phyloP scores from a whole-genome alignment of 1,284 basidiomycete genomes.

The Ganoderma lucidum region DNA sequence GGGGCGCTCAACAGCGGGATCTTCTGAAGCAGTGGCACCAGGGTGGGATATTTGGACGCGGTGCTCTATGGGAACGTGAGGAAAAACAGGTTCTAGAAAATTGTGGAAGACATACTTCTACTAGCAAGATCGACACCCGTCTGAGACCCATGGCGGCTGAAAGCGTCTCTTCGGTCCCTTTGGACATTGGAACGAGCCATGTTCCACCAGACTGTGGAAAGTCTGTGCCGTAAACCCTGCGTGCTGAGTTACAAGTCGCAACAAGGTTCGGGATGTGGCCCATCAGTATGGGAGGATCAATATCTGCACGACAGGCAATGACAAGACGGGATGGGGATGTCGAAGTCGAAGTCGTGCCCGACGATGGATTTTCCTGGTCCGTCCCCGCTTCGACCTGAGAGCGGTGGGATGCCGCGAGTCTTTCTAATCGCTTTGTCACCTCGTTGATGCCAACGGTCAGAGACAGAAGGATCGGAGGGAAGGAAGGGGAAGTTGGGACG shows the following conservation, averaged over 20 bases:
- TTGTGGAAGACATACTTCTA: slow-evolving; percentile 55
- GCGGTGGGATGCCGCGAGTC: slow-evolving; percentile 53
- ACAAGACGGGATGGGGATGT: slow-evolving; percentile 47
- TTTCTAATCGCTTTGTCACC: slow-evolving; percentile 80
- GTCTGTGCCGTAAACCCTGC: slow-evolving; percentile 7
- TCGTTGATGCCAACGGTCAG: slow-evolving; percentile 79
- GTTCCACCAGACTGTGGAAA: slow-evolving; percentile 41
- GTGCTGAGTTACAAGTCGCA: slow-evolving; percentile 70
- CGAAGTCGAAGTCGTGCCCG: background rate
- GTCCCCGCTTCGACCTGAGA: background rate
- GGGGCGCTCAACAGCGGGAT: slow-evolving; percentile 63
- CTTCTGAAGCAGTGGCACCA: slow-evolving; percentile 53
- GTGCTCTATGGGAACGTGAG: slow-evolving; percentile 40
- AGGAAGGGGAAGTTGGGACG: slow-evolving; percentile 16
- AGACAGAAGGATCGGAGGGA: slow-evolving; percentile 55
- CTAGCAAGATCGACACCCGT: slow-evolving; percentile 72
- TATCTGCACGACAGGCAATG: slow-evolving; percentile 75
- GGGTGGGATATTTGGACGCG: slow-evolving; percentile 47
- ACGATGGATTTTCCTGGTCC: background rate
- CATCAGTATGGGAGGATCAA: slow-evolving; percentile 75
- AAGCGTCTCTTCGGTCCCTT: slow-evolving; percentile 72
- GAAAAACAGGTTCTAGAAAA: background rate
- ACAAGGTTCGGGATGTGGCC: slow-evolving; percentile 79
- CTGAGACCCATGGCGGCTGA: slow-evolving; percentile 73
- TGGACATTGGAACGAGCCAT: slow-evolving; percentile 76